Conservation (phyloP, 2,329 filamentous ascomycete genomes). For the Aspergillus cejpii region DNA sequence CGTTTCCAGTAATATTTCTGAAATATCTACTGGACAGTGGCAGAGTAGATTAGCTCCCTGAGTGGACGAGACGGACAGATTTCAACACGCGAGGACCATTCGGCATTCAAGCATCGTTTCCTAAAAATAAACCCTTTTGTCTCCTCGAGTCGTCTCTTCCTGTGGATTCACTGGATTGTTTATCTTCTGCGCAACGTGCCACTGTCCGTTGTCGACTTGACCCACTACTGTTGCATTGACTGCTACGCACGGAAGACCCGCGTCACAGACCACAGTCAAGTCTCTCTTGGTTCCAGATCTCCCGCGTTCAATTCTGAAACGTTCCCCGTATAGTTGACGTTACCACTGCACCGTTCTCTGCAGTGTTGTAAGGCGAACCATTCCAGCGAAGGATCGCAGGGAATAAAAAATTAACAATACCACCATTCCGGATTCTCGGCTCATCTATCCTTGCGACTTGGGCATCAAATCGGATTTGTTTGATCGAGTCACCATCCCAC, state of each 20-base stretch:
- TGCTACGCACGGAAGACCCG: slow-evolving; percentile 9
- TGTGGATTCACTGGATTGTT: slow-evolving; percentile 9
- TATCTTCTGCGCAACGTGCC: slow-evolving; percentile 27
- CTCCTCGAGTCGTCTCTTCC: slow-evolving; percentile 8
- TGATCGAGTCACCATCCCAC: slow-evolving; percentile 1
- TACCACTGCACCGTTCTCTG: slow-evolving; percentile 16
- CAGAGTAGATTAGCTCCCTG: slow-evolving; percentile 7
- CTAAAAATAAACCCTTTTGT: slow-evolving; percentile 11
- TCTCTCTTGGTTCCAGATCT: slow-evolving; percentile 15
- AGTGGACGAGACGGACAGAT: slow-evolving; percentile 7
- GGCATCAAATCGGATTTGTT: slow-evolving; percentile 11
- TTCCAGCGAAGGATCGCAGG: slow-evolving; percentile 10
- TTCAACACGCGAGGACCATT: slow-evolving; percentile 13
- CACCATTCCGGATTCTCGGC: not conserved
- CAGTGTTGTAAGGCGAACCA: slow-evolving; percentile 13
- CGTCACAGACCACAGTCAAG: slow-evolving; percentile 18
- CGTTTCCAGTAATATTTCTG: slow-evolving; percentile 23
- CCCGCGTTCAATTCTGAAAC: slow-evolving; percentile 6
- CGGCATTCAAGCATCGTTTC: slow-evolving; percentile 12
- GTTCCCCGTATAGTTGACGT: slow-evolving; percentile 24
- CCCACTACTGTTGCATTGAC: slow-evolving; percentile 26
- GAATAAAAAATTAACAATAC: slow-evolving; percentile 9
- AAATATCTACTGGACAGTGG: slow-evolving; percentile 12
- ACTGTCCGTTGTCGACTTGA: slow-evolving; percentile 22
- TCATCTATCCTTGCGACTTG: slow-evolving; percentile 6